Evolutionary conservation across 345 rosid species (phyloP), one percentile per base, ranked within the genome.

Genomic region (Jatropha curcas): DNA sequence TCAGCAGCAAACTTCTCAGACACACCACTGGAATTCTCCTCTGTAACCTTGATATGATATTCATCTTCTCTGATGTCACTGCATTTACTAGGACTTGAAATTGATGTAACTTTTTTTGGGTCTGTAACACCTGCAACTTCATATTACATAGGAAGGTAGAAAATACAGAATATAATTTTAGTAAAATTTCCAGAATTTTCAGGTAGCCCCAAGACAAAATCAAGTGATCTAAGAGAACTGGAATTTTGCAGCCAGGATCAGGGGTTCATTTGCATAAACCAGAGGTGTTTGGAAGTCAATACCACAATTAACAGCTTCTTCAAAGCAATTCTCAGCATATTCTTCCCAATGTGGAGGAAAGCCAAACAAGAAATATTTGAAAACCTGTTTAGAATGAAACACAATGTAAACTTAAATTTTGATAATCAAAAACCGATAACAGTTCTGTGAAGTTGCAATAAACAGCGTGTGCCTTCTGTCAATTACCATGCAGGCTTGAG

Each of bases 281-380:
- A 64, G 68, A 19, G 51, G 57, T 13, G 5, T 71, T 12, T 41
- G 61, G 43, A 22, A 6, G 60, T 61, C 72, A 57, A 35, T 27
- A 11, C 12, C 83, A 59, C 60, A n/a, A 4, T 10, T 59, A 34
- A 60, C 60, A 41, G 46, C 72, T 75, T 79, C 75, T 69, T 48
- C 45, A 14, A 83, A 76, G 74, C 68, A 83, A 24, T 69, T 68
- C 72, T 75, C 74, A 72, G 76, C 85, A 60, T 33, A 70, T 61
- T 68, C 82, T 78, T 92, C 89, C 99, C 98, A 89, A 71, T 72
- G 10, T 70, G 78, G 81, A 81, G 98, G 98, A 84, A 95, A 95
- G 4, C 98, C 99, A 74, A 89, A 75, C 72, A 81, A 48, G 80
- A 95, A 92, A 63, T 87, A 82, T 58, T 69, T 71, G 31, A 77